Conservation (phyloP, 805 yeast genomes). For the Phaffomyces thermotolerans region DNA sequence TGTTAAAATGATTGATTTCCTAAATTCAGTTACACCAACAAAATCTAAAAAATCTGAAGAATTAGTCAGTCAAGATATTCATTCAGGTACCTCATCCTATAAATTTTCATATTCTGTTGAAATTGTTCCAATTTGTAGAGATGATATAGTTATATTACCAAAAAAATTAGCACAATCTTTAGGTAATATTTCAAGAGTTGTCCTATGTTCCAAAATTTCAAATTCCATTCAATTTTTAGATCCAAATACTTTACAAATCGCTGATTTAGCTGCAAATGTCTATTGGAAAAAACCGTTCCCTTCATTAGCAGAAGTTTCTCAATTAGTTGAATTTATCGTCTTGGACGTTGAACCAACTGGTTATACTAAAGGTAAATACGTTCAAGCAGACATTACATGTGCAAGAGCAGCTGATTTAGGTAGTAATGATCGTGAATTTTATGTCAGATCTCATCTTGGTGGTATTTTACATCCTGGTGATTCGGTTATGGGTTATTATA, state of each 20-base stretch:
- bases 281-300: conserved; percentile 83
- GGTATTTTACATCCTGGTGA: conserved; percentile 96
- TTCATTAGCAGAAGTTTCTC: conserved; percentile 67
- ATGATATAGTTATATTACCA: conserved; percentile 89
- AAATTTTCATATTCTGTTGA: conserved; percentile 92
- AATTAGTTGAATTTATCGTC: conserved; percentile 79
- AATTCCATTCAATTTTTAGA: conserved; percentile 84
- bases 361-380: conserved; percentile 62
- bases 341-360: conserved; percentile 94
- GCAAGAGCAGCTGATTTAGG: conserved; percentile 91
- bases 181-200: conserved; percentile 78
- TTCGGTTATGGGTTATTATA: conserved; percentile 84
- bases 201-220: conserved; percentile 76
- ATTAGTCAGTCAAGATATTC: conserved; percentile 85
- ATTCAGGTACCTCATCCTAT: conserved; percentile 79
- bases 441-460: conserved; percentile 87
- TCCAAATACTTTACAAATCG: conserved; percentile 69
- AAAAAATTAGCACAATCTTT: conserved; percentile 73
- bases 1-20: conserved; percentile 85
- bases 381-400: conserved; percentile 83
- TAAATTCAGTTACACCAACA: conserved; percentile 77
- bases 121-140: conserved; percentile 94
- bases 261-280: conserved; percentile 61
- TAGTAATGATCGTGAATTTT: conserved; percentile 71
- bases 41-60: conserved; percentile 82